Evolutionary conservation across 805 yeast species (phyloP), one percentile per base, ranked within the genome.

Genomic region (Teunomyces lycoperdinae): DNA sequence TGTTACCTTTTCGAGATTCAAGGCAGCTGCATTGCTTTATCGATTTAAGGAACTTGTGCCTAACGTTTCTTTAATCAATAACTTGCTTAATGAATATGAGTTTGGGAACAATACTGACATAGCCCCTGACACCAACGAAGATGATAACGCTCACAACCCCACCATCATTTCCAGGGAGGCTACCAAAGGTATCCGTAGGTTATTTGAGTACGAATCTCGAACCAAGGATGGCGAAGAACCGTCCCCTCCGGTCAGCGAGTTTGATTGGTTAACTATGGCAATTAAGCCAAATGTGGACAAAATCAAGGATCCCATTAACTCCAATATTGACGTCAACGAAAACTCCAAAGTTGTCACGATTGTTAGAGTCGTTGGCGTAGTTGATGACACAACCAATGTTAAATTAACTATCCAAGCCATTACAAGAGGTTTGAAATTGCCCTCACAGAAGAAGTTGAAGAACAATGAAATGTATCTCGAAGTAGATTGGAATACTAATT

Each of bases 401-500:
- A 67, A 73, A 16, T 46, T 82, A 17, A 74, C 80, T 0, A 67
- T 81, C 43, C 79, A 74, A 53, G 84, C 84, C 1, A 48, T 80
- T 3, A 56, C 73, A 0, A 66, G 86, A 50, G 85, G 38, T 46
- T 39, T 9, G 27, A 46, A 7, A 33, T 28, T 44, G 4, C 50
- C 35, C 9, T 11, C 35, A 1, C 30, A 42, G 20, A 49, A 43
- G 31, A 48, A 40, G 5, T 43, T 33, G 14, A 46, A 53, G 16
- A 45, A 59, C 9, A 62, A 64, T 52, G 75, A 69, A 48, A 48
- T 50, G 9, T 44, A 62, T 28, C 50, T 72, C 20, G 58, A 58
- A 9, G 52, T 70, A 3, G 64, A 63, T 38, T 59, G 65, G 64
- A 51, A 56, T 26, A 35, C 41, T 4, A 49, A 55, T 5, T 57